Percentiles rank a stretch among this genome's conserved stretches.
These are phyloP conservation scores for Polyplosphaeria fusca DNA, from an alignment of 495 filamentous ascomycete species.

Conservation along the genomic window DNA sequence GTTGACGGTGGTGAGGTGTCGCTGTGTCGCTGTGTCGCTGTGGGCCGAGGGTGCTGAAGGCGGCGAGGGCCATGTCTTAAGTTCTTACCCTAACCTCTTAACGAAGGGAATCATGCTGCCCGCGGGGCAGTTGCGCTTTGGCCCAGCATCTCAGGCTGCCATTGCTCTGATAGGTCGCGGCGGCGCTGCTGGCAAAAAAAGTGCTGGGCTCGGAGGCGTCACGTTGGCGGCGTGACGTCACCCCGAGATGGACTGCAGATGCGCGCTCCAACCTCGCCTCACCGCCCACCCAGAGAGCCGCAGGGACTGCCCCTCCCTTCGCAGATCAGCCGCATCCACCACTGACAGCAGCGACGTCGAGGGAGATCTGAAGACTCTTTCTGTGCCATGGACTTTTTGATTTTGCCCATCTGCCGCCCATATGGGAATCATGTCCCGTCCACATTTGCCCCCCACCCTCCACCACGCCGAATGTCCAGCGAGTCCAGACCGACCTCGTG, in stretches of 20 bases:
- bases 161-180: neutral
- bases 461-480: neutral
- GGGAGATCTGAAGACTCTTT: neutral
- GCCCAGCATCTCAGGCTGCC: neutral
- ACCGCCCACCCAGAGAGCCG: neutral
- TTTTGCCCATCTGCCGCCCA: no score
- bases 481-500: neutral
- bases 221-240: neutral
- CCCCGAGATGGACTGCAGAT: neutral
- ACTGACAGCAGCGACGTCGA: neutral
- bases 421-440: no score
- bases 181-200: neutral
- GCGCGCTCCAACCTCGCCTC: neutral
- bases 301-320: neutral
- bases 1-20: neutral
- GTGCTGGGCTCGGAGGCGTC: neutral
- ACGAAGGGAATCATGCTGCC: neutral
- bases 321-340: neutral
- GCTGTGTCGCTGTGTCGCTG: neutral
- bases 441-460: neutral
- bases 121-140: neutral
- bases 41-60: no score
- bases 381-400: neutral
- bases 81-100: neutral
- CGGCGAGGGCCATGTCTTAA: no score